phyloP scores from a whole-genome alignment of 495 filamentous ascomycete genomes.

The Aspergillus wentii region DNA sequence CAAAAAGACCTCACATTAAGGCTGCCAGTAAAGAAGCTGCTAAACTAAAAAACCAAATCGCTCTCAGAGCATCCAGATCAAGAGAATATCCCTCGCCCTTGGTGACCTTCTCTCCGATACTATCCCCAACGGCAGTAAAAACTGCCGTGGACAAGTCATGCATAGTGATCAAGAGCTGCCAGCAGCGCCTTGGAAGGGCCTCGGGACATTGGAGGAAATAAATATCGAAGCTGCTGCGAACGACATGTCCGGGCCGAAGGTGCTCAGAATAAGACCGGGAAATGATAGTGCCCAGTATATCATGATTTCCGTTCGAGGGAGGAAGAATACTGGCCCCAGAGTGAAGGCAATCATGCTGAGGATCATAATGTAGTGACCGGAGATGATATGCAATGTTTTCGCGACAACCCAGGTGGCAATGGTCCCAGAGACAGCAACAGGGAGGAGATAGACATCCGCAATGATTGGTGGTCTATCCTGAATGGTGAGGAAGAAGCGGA shows the following conservation, averaged over 20 bases:
- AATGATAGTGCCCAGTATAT: slow-evolving; percentile 27
- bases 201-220: slow-evolving; percentile 24
- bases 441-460: slow-evolving; percentile 36
- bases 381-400: slow-evolving; percentile 34
- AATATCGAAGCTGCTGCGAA: slow-evolving; percentile 29
- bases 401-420: slow-evolving; percentile 39
- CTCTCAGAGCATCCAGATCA: slow-evolving; percentile 32
- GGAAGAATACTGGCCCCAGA: slow-evolving; percentile 24
- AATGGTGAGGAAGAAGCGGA: slow-evolving; percentile 42
- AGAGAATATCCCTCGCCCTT: slow-evolving; percentile 22
- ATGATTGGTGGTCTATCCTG: slow-evolving; percentile 32
- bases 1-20: slow-evolving; percentile 32
- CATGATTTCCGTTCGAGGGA: slow-evolving; percentile 22
- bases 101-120: slow-evolving; percentile 31
- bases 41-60: slow-evolving; percentile 46
- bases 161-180: slow-evolving; percentile 23
- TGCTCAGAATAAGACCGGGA: slow-evolving; percentile 19
- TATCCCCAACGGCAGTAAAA: slow-evolving; percentile 39
- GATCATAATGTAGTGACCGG: slow-evolving; percentile 41
- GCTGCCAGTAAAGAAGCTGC: slow-evolving; percentile 30
- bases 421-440: slow-evolving; percentile 36
- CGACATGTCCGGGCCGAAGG: slow-evolving; percentile 26
- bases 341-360: slow-evolving; percentile 25
- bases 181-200: slow-evolving; percentile 23
- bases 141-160: slow-evolving; percentile 32